Evolutionary conservation across 2,329 filamentous ascomycete genomes (phyloP), one percentile per base, ranked within the genome.

Genomic region (Stemphylium vesicarium): DNA sequence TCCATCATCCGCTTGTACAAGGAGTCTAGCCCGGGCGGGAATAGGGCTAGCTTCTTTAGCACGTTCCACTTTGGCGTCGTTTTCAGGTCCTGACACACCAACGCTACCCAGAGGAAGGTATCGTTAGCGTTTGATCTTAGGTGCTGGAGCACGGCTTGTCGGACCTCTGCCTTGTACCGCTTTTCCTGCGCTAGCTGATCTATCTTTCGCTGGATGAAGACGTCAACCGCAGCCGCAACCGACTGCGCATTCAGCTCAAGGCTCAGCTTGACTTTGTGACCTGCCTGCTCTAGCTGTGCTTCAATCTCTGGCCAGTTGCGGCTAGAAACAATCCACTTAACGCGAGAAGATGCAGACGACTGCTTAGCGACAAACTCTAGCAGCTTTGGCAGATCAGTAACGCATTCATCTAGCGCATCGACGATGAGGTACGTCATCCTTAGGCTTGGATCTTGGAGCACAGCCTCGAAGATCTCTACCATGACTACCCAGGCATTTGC

Each of bases 181-280:
- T 71, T 65, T 57, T 54, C 20, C 16, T 46, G 20, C 32, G 33
- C 43, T 15, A 46, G 32, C 13, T 37, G 20, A 20, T 4, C 1
- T 16, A 79, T 68, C 49, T 77, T 77, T 37, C 63, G 35, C 0
- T 68, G 5, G 43, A 81, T 80, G 31, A 77, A 83, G 2, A 15
- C 41, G 1, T 56, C 20, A 2, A 81, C 75, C 18, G 78, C 76
- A 0, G 46, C 16, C 1, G 70, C 69, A 7, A 79, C 62, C 1
- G 64, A 67, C 0, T 69, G 50, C 15, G 60, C 38, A 50, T 79
- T 80, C 2, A 78, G 58, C 46, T 81, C 62, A 35, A 69, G 71
- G 24, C 53, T 53, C 1, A 80, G 50, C 29, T 53, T 70, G 13
- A 60, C 16, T n/a, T 67, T 66, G 5, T 71, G 36, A 2, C 48